phyloP scores from a whole-genome alignment of 495 filamentous ascomycete genomes.

The Cryomyces minteri region DNA sequence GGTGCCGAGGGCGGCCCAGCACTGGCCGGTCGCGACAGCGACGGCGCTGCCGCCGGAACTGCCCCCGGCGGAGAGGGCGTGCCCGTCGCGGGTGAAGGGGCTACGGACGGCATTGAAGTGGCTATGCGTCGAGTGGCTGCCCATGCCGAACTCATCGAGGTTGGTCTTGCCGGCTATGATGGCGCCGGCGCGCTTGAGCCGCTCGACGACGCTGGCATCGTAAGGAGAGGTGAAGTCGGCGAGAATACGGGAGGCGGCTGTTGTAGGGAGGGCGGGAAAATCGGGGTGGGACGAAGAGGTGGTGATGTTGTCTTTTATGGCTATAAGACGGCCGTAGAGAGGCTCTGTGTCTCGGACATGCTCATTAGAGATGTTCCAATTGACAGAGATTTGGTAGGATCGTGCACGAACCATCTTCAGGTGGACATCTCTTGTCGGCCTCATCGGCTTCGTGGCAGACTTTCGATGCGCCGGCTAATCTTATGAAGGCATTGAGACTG shows the following conservation, averaged over 20 bases:
- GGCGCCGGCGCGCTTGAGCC: slow-evolving; percentile 45
- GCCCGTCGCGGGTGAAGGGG: slow-evolving; percentile 3
- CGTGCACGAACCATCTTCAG: not conserved
- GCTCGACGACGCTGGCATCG: slow-evolving; percentile 62
- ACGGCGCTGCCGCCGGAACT: slow-evolving; percentile 91
- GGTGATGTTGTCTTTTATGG: slow-evolving; percentile 84
- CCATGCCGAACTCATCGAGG: slow-evolving; percentile 98
- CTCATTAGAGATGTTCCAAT: not conserved
- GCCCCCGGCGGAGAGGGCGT: slow-evolving; percentile 52
- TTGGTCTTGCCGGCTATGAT: slow-evolving; percentile 66
- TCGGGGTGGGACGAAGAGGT: slow-evolving; percentile 22
- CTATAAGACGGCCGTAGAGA: slow-evolving; percentile 38
- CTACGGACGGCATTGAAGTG: slow-evolving; percentile 47
- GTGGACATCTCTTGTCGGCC: slow-evolving; percentile 6
- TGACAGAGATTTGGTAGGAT: not conserved
- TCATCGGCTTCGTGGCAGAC: slow-evolving; percentile 5
- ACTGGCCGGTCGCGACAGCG: slow-evolving; percentile 54
- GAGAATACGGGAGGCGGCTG: slow-evolving; percentile 67
- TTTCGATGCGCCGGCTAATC: slow-evolving; percentile 2
- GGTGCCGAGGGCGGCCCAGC: slow-evolving; percentile 71
- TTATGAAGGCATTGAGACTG: slow-evolving; percentile 18
- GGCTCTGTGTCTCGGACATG: not conserved
- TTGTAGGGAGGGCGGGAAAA: slow-evolving; percentile 38
- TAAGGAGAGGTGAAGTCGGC: slow-evolving; percentile 54
- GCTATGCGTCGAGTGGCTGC: slow-evolving; percentile 70